phyloP scores from a whole-genome alignment of 768 basidiomycete species.

The Pleurotus platypus region DNA sequence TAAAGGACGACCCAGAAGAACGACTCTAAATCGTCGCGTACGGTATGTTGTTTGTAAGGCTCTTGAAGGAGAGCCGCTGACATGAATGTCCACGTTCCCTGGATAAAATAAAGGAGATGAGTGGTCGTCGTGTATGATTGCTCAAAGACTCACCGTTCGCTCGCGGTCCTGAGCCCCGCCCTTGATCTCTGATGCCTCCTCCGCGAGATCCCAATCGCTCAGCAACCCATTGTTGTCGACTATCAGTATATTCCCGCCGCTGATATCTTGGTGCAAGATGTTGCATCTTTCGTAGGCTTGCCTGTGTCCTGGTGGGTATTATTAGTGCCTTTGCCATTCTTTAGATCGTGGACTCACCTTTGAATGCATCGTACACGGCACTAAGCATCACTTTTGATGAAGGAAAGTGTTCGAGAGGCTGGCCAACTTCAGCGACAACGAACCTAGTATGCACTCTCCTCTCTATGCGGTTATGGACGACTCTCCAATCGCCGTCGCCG shows the following conservation, averaged over 20 bases:
- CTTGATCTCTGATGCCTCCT: background rate
- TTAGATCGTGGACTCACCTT: background rate
- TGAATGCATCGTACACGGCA: constrained; percentile 15
- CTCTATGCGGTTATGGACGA: background rate
- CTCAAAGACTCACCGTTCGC: background rate
- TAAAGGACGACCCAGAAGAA: constrained; percentile 21
- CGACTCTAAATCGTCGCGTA: constrained; percentile 28
- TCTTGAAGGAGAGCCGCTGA: constrained; percentile 18
- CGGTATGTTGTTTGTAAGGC: constrained; percentile 13
- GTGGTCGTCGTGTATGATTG: background rate
- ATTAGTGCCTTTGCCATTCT: too few species aligned
- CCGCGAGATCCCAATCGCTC: constrained; percentile 10
- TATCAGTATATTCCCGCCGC: constrained; percentile 9
- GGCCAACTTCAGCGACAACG: background rate
- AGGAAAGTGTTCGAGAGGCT: background rate
- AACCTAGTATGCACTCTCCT: background rate
- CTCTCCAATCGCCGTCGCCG: constrained; percentile 11
- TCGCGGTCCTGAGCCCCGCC: background rate
- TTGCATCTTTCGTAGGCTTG: constrained; percentile 3
- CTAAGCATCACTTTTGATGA: background rate
- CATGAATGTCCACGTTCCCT: constrained; percentile 33
- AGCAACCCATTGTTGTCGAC: constrained; percentile 3
- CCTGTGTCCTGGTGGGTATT: background rate
- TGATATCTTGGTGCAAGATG: constrained; percentile 10
- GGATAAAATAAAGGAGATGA: background rate